A percentile compares a stretch with the other conserved stretches of the same genome.
These are phyloP conservation scores for Cudoniella acicularis DNA, from an alignment of 495 filamentous ascomycete species.

Conservation along the genomic window DNA sequence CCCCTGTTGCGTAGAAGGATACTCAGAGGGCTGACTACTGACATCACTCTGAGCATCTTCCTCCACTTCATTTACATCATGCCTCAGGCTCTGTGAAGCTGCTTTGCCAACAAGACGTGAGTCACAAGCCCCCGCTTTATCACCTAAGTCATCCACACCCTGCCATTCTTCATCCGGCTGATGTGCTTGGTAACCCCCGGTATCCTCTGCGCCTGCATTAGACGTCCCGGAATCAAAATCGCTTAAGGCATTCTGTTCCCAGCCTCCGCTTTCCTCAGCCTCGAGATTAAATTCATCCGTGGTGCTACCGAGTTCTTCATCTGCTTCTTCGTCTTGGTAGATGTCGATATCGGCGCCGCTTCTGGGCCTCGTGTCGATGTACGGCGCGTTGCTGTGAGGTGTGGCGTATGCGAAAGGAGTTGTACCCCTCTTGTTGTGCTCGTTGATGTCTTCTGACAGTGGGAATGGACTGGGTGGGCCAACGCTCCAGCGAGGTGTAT, in stretches of 20 bases:
- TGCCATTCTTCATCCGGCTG: conserved; percentile 25
- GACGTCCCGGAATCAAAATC: conserved; percentile 10
- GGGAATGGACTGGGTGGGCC: conserved; percentile 34
- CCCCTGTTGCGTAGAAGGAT: conserved; percentile 31
- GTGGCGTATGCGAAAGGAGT: conserved; percentile 51
- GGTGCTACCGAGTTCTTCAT: conserved; percentile 27
- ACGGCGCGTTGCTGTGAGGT: conserved; percentile 48
- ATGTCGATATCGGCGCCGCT: conserved; percentile 16
- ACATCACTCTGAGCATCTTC: conserved; percentile 26
- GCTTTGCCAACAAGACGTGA: neutral
- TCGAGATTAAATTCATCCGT: conserved; percentile 25
- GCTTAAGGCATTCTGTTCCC: conserved; percentile 14
- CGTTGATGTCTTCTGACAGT: conserved; percentile 20
- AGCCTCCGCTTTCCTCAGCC: conserved; percentile 19
- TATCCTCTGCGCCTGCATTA: neutral
- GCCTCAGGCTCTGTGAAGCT: neutral
- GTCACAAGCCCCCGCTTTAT: neutral
- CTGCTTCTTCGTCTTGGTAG: conserved; percentile 20
- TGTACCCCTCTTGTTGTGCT: conserved; percentile 30
- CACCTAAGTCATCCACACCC: conserved; percentile 12
- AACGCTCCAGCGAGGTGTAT: conserved; percentile 45
- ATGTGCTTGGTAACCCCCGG: neutral
- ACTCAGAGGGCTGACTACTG: conserved; percentile 36
- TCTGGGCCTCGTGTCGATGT: conserved; percentile 13
- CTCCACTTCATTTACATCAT: conserved; percentile 1